These are phyloP conservation scores for Suhomyces faveliae DNA, from an alignment of 805 yeast species.

Conservation along the genomic window DNA sequence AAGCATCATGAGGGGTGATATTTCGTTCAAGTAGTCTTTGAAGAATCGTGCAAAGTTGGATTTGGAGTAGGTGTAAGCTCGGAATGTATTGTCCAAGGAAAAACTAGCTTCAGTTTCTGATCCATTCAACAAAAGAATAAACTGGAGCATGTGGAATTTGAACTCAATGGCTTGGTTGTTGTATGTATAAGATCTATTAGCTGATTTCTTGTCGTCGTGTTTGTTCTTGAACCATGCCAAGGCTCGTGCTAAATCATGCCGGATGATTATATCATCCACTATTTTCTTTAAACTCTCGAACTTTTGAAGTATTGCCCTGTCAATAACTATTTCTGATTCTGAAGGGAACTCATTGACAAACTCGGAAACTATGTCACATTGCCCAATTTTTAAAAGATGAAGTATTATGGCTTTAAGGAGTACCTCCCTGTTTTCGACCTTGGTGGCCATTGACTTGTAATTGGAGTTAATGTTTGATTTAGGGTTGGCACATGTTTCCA, in stretches of 20 bases:
- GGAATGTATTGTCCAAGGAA: constrained; percentile 23
- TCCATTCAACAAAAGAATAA: constrained; percentile 29
- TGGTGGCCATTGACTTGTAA: constrained; percentile 10
- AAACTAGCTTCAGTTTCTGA: constrained; percentile 8
- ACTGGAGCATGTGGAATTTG: constrained; percentile 42
- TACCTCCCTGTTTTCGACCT: constrained; percentile 26
- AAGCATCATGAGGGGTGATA: constrained; percentile 36
- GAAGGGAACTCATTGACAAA: constrained; percentile 22
- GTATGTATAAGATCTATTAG: constrained; percentile 1
- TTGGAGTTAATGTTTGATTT: background rate
- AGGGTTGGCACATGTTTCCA: background rate
- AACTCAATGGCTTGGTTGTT: constrained; percentile 29
- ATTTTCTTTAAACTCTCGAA: constrained; percentile 31
- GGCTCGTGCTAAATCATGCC: constrained; percentile 33
- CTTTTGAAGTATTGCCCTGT: constrained; percentile 21
- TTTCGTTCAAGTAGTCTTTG: constrained; percentile 30
- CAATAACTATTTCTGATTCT: constrained; percentile 19
- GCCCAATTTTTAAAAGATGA: constrained; percentile 41
- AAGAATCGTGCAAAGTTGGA: constrained; percentile 34
- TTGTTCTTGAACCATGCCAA: constrained; percentile 33
- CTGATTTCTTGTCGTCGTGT: constrained; percentile 14
- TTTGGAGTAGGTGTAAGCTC: constrained; percentile 39
- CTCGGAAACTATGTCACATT: constrained; percentile 34
- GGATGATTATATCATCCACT: constrained; percentile 30
- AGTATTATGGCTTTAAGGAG: constrained; percentile 37